A percentile compares a stretch with the other conserved stretches of the same genome.
phyloP scores from a whole-genome alignment of 768 basidiomycete species.

The Pleurotus citrinopileatus region DNA sequence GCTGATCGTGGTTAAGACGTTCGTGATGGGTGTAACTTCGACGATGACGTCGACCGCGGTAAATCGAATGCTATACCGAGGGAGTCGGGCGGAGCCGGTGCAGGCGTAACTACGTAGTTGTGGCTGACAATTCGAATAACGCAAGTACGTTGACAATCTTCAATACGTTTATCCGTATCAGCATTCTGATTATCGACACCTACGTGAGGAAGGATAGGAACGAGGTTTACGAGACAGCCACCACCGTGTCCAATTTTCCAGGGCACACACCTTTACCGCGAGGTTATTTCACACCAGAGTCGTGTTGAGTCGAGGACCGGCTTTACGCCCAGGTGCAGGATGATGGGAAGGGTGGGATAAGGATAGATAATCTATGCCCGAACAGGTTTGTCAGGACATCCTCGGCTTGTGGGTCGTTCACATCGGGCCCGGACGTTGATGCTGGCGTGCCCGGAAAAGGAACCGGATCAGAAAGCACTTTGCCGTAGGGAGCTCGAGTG shows the following conservation, averaged over 20 bases:
- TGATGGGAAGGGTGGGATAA: not conserved
- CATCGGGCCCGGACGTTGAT: not conserved
- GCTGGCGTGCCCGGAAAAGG: not conserved
- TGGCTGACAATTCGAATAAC: not conserved
- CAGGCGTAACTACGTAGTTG: not conserved
- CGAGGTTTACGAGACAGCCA: not conserved
- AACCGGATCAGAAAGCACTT: not conserved
- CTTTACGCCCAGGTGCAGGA: not conserved
- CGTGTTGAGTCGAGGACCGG: not conserved
- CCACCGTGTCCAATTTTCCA: not conserved
- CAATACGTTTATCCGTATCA: too few relatives aligned
- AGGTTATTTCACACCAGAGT: not conserved
- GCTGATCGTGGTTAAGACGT: not conserved
- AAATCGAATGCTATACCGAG: slow-evolving; percentile 2
- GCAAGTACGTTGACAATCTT: not conserved
- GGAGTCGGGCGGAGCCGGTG: slow-evolving; percentile 9
- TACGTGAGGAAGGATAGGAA: not conserved
- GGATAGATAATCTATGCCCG: slow-evolving; percentile 4
- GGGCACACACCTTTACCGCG: not conserved
- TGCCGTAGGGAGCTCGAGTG: not conserved
- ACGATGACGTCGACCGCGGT: slow-evolving; percentile 9
- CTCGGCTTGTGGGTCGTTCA: slow-evolving; percentile 8
- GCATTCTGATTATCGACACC: too few relatives aligned
- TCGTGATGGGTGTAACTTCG: not conserved
- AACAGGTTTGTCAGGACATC: slow-evolving; percentile 1